phyloP scores from a whole-genome alignment of 345 rosid species.

The Syzygium jambos region DNA sequence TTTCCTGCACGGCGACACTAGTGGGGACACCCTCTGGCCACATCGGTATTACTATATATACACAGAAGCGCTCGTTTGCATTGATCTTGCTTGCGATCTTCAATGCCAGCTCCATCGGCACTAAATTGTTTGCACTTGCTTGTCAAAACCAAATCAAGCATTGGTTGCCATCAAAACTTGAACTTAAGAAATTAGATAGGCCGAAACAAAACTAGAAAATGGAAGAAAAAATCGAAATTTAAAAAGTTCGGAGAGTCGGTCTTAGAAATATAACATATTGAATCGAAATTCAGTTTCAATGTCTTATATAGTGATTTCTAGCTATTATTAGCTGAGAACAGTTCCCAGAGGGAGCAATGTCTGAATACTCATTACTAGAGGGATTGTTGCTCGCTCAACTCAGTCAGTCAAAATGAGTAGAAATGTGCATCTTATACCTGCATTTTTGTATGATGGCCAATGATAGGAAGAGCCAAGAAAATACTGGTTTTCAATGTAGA shows the following conservation, averaged over 20 bases:
- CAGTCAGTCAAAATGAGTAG: too few relatives aligned
- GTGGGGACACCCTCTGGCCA: too few relatives aligned
- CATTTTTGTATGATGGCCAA: constrained; percentile 65
- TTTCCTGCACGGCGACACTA: too few relatives aligned
- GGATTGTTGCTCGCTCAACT: rapidly evolving
- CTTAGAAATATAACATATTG: too few relatives aligned
- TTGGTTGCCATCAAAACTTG: too few relatives aligned
- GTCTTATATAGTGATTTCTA: background rate
- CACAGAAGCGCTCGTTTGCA: too few relatives aligned
- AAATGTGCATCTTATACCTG: constrained; percentile 18
- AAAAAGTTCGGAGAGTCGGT: background rate
- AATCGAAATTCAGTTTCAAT: too few relatives aligned
- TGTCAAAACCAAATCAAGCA: background rate
- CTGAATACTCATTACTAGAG: rapidly evolving
- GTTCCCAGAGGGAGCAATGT: rapidly evolving
- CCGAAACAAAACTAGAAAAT: background rate
- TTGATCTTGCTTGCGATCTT: constrained; percentile 5
- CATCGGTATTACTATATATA: too few relatives aligned
- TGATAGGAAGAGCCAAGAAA: constrained; percentile 46
- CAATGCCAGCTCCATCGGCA: constrained; percentile 56
- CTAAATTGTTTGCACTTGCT: constrained; percentile 51
- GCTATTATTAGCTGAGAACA: background rate
- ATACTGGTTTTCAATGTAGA: constrained; percentile 65
- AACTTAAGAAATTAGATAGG: too few relatives aligned
- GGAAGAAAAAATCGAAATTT: background rate